phyloP scores from a whole-genome alignment of 257 asterid species.

The Plantago ovata region DNA sequence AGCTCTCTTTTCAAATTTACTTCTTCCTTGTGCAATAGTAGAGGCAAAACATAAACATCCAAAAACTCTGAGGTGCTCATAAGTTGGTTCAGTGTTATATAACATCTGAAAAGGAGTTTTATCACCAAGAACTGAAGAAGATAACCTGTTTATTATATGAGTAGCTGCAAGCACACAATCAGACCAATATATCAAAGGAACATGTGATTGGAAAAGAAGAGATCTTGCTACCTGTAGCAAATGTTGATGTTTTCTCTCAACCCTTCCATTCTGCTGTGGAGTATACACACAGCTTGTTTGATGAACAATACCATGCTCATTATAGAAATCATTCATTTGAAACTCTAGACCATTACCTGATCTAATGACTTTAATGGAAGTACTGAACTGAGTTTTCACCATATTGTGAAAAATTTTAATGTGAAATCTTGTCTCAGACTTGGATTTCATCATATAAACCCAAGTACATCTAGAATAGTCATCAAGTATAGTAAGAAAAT shows the following conservation, averaged over 20 bases:
- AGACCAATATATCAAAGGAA: neutral
- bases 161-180: neutral
- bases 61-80: neutral
- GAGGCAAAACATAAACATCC: neutral
- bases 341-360: conserved; percentile 3
- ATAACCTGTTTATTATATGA: neutral
- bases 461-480: conserved; percentile 5
- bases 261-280: conserved; percentile 1
- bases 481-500: conserved; percentile 15
- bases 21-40: neutral
- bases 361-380: too few relatives aligned
- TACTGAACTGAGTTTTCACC: too few relatives aligned
- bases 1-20: neutral
- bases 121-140: neutral
- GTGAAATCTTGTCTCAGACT: too few relatives aligned
- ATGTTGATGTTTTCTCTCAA: neutral
- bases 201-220: neutral
- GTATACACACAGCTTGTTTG: neutral
- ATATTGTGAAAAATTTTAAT: too few relatives aligned
- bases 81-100: neutral
- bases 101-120: neutral
- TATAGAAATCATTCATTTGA: neutral
- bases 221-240: neutral
- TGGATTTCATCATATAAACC: neutral
- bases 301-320: neutral